Evolutionary conservation across 2,329 filamentous ascomycete species (phyloP).

Genomic region (Grosmannia huntii): DNA sequence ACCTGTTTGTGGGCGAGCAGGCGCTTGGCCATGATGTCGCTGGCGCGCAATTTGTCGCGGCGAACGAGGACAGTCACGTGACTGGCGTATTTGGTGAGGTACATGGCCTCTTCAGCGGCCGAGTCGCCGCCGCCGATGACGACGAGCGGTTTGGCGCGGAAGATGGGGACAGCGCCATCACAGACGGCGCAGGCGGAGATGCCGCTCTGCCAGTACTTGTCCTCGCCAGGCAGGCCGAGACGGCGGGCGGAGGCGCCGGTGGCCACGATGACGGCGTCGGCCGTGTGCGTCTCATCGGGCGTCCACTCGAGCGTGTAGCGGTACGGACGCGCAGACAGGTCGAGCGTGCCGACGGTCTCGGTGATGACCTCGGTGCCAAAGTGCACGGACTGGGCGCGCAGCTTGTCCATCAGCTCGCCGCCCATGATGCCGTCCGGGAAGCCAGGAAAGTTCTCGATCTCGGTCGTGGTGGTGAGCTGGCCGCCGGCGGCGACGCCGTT

Average conservation of each 20-base stretch:
- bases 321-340: constrained; percentile 76
- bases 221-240: constrained; percentile 73
- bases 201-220: constrained; percentile 94
- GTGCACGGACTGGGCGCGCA: constrained; percentile 80
- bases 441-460: constrained; percentile 95
- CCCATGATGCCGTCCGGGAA: constrained; percentile 87
- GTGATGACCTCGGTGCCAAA: constrained; percentile 90
- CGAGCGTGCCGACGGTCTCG: constrained; percentile 82
- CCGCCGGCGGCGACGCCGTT: constrained; percentile 93
- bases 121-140: constrained; percentile 96
- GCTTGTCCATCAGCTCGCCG: constrained; percentile 82
- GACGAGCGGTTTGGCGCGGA: constrained; percentile 87
- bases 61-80: constrained; percentile 91
- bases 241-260: constrained; percentile 87
- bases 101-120: constrained; percentile 92
- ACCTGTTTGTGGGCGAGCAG: constrained; percentile 77
- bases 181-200: constrained; percentile 95
- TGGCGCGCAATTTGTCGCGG: constrained; percentile 73
- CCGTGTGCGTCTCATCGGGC: constrained; percentile 72
- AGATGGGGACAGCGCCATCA: constrained; percentile 93
- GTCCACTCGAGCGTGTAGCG: constrained; percentile 86
- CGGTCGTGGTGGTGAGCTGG: constrained; percentile 95
- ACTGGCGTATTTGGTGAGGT: constrained; percentile 93
- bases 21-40: constrained; percentile 82
- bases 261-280: constrained; percentile 85